Percentiles rank a stretch among this genome's conserved stretches.
phyloP scores from a whole-genome alignment of 495 filamentous ascomycete genomes.

The Diplogelasinospora grovesii region DNA sequence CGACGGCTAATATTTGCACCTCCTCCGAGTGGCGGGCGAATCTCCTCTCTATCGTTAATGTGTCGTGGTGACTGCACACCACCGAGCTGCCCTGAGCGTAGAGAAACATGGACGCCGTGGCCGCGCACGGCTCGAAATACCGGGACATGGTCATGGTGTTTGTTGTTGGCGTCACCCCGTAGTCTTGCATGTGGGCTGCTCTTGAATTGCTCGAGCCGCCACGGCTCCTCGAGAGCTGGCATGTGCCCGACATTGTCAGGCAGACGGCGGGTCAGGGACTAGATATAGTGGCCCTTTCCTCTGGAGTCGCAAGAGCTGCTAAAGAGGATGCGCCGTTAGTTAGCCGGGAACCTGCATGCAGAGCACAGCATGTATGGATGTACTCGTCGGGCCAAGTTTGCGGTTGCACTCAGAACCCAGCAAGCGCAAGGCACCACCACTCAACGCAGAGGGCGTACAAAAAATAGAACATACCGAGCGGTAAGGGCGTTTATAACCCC shows the following conservation, averaged over 20 bases:
- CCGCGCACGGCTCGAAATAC: constrained; percentile 76
- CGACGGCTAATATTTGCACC: constrained; percentile 74
- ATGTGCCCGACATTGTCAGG: constrained; percentile 38
- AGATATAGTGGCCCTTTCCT: constrained; percentile 19
- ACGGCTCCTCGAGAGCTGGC: constrained; percentile 48
- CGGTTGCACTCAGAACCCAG: constrained; percentile 7
- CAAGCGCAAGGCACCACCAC: not conserved
- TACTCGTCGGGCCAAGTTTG: constrained; percentile 9
- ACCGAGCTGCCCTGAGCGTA: constrained; percentile 75
- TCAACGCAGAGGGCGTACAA: constrained; percentile 9
- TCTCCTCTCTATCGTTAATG: constrained; percentile 76
- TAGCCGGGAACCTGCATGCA: constrained; percentile 19
- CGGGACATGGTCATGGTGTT: constrained; percentile 34
- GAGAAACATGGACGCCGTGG: constrained; percentile 79
- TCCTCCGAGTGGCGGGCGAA: constrained; percentile 82
- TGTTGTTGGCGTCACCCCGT: constrained; percentile 46
- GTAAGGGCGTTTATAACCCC: constrained; percentile 16
- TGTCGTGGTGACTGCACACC: constrained; percentile 84
- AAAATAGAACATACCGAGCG: constrained; percentile 25
- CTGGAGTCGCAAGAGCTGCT: constrained; percentile 14
- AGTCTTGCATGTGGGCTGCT: constrained; percentile 36
- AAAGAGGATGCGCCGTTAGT: constrained; percentile 9
- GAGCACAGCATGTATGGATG: not conserved
- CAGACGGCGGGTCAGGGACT: constrained; percentile 15
- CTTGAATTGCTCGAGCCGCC: constrained; percentile 53